phyloP scores from a whole-genome alignment of 2,329 filamentous ascomycete genomes.

The Paraphaeosphaeria sporulosa region DNA sequence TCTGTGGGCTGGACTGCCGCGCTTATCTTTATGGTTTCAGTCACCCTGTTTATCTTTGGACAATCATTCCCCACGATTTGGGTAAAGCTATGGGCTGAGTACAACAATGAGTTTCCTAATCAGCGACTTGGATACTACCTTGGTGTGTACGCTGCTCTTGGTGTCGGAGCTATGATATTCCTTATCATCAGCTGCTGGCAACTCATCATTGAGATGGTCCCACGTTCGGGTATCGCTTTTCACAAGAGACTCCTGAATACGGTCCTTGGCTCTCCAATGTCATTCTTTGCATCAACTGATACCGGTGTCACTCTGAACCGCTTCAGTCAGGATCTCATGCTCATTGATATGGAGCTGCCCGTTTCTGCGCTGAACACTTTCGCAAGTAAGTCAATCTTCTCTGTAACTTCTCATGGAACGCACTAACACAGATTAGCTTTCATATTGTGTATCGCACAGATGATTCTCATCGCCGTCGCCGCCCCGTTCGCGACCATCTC shows the following conservation, averaged over 20 bases:
- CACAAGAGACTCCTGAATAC: slow-evolving; percentile 58
- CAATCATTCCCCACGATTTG: slow-evolving; percentile 51
- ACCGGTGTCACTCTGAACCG: slow-evolving; percentile 56
- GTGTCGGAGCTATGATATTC: slow-evolving; percentile 36
- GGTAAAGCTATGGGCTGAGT: slow-evolving; percentile 59
- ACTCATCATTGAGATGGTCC: slow-evolving; percentile 63
- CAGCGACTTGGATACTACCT: slow-evolving; percentile 43
- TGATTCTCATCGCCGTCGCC: slow-evolving; percentile 49
- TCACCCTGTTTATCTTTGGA: slow-evolving; percentile 45
- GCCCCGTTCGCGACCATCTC: slow-evolving; percentile 51
- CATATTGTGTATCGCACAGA: slow-evolving; percentile 44
- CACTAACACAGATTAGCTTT: slow-evolving; percentile 26
- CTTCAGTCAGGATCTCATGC: slow-evolving; percentile 57
- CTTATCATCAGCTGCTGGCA: slow-evolving; percentile 48
- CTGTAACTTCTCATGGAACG: background rate
- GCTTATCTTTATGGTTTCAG: slow-evolving; percentile 40
- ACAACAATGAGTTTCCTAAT: slow-evolving; percentile 50
- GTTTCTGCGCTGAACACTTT: slow-evolving; percentile 43
- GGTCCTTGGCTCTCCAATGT: slow-evolving; percentile 55
- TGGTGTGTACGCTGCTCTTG: slow-evolving; percentile 42
- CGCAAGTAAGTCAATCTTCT: slow-evolving; percentile 29
- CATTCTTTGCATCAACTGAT: slow-evolving; percentile 55
- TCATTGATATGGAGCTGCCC: slow-evolving; percentile 56
- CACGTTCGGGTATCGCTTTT: slow-evolving; percentile 59
- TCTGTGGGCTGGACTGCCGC: slow-evolving; percentile 41